Base-by-base conservation (phyloP, 2,329 filamentous ascomycete species). In the Botryotinia globosa region DNA sequence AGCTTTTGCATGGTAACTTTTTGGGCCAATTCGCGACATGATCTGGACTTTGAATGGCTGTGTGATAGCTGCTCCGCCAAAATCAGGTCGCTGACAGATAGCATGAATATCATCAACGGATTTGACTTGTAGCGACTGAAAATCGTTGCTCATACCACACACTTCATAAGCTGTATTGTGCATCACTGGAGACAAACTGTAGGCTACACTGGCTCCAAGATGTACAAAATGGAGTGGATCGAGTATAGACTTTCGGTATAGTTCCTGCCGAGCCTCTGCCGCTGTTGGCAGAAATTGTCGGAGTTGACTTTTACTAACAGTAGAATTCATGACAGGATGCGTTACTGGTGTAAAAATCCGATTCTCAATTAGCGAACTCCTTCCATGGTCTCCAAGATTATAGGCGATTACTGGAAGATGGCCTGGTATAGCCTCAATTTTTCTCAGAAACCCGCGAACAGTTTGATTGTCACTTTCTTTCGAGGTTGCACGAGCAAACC, bases 171-270 rank as follows among this genome's bases (percentile, higher is more conserved):
- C 92, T 9, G 90, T 85, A 71, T 90, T 92, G 80, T 94, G 92
- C 91, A 94, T 94, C 10, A 90, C 89, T 1, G 92, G 92, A 0
- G 92, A 94, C 72, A 94, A 81, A 79, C 90, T 93, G 82, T 92
- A 92, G 67, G 86, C 87, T 16, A 92, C 88, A 72, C 90, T 90
- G 71, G 88, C 89, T n/a, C 92, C 92, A 68, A 94, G 88, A 48
- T 94, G 90, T 76, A 91, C 92, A 71, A 92, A 89, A 67, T 90
- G 88, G 85, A 94, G 89, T 0, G 89, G 85, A 58, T 93, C 90
- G 69, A 89, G 87, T 1, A 91, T 84, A 73, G 91, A 92, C 1
- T 88, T 89, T 6, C 88, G 85, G 77, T 90, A 92, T 0, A 94
- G 84, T 1, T 90, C 88, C 74, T 87, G 82, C 9, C 90, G 91